A percentile compares a stretch with the other conserved stretches of the same genome.
Conservation (phyloP, 2,329 filamentous ascomycete genomes). For the Bimuria novae-zelandiae region DNA sequence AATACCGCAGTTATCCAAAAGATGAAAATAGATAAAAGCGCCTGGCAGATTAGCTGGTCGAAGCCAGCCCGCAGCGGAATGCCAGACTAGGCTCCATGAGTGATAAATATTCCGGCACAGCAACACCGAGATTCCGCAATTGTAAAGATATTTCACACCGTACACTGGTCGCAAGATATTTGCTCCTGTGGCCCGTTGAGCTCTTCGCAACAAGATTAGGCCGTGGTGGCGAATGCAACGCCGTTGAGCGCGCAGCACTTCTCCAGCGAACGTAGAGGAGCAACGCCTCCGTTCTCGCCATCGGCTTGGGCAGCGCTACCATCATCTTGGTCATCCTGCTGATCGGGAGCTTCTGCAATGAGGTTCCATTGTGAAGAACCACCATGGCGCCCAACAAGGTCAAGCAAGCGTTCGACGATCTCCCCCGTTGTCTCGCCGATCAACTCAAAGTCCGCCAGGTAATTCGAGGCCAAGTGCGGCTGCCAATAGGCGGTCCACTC, state of each 20-base stretch:
- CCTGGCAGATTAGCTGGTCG: no score
- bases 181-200: no score
- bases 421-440: neutral
- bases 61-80: no score
- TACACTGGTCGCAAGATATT: no score
- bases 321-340: neutral
- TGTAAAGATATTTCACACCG: no score
- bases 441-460: neutral
- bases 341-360: neutral
- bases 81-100: no score
- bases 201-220: no score
- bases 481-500: conserved; percentile 1
- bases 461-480: neutral
- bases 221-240: neutral
- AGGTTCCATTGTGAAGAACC: conserved; percentile 5
- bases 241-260: neutral
- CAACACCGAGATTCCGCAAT: no score
- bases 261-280: neutral
- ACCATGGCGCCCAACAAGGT: conserved; percentile 3
- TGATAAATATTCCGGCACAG: no score
- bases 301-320: neutral
- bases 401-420: conserved; percentile 6
- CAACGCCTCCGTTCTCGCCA: neutral
- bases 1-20: neutral
- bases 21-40: no score